phyloP scores from a whole-genome alignment of 75 land plant genomes.

The Sequoia sempervirens region DNA sequence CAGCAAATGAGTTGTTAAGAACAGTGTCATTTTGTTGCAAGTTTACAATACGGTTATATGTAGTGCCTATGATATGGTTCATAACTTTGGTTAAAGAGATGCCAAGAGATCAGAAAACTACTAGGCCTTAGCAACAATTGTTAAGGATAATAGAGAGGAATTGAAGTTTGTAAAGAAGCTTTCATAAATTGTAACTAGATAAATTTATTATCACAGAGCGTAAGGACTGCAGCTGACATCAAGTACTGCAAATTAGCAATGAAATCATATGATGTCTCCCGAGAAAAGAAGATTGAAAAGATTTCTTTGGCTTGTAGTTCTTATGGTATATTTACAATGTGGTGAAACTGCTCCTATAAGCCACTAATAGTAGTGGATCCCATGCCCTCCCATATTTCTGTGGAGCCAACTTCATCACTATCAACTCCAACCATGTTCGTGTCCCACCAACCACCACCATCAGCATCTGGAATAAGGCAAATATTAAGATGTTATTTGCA shows the following conservation, averaged over 20 bases:
- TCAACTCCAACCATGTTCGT: constrained; percentile 54
- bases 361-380: constrained; percentile 54
- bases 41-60: not conserved
- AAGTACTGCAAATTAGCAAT: not conserved
- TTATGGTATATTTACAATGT: not conserved
- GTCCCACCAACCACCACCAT: constrained; percentile 70
- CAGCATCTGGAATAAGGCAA: constrained; percentile 42
- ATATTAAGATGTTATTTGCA: not conserved
- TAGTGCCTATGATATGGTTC: not conserved
- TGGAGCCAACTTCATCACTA: constrained; percentile 50
- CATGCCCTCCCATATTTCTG: constrained; percentile 61
- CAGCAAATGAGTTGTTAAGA: not conserved
- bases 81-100: not conserved
- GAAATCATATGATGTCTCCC: not conserved
- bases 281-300: not conserved
- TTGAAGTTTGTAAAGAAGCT: not conserved
- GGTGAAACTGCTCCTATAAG: constrained; percentile 30
- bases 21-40: not conserved
- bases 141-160: not conserved
- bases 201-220: not conserved
- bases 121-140: not conserved
- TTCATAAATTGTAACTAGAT: not conserved
- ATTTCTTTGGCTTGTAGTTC: not conserved
- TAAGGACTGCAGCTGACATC: not conserved
- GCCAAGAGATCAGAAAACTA: not conserved